Evolutionary conservation across 495 filamentous ascomycete species (phyloP), one percentile per base, ranked within the genome.

Genomic region (Penicillium bovifimosum): DNA sequence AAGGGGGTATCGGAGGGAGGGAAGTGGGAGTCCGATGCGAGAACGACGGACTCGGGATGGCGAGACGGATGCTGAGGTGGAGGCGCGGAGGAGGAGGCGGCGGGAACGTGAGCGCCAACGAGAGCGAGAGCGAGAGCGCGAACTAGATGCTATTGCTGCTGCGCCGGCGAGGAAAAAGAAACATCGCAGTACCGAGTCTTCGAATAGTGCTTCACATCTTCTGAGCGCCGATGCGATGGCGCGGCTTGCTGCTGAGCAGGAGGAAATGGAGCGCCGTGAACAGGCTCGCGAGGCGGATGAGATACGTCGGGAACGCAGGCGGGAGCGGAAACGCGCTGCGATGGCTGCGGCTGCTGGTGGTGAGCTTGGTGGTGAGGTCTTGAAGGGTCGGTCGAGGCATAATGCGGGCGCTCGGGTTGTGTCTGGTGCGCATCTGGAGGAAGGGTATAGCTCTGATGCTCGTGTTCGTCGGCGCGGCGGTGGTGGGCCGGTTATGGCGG

Each of bases 401-500:
- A 72, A 74, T 50, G 75, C 76, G 46, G 77, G 76, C 41, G 71
- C 81, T 29, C 70, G 84, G 52, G 73, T 87, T 17, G 82, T 86
- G 6, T 89, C 86, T 42, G 86, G 86, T 13, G 78, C 84, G 0
- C 69, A 84, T 47, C 56, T 86, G 53, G 86, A 90, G 60, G 85
- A 89, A 65, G 86, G 86, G 1, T 56, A 64, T 27, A 65, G 62
- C 34, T 59, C 67, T 11, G 68, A 69, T 16, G 65, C 69, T 60
- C 66, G 65, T 18, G 60, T 76, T 13, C 65, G 74, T 31, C 65
- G 61, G 17, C 70, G 73, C 34, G 68, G 67, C 17, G 70, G 69
- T 47, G 69, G 68, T 42, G 66, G 64, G 28, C 58, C 57, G 41
- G 64, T 64, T 9, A 51, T 65, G 58, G 52, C 66, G 52, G 60